Base-by-base conservation (phyloP, 202 grass and related monocot species). In the Bolboschoenoplectus hybrid region DNA sequence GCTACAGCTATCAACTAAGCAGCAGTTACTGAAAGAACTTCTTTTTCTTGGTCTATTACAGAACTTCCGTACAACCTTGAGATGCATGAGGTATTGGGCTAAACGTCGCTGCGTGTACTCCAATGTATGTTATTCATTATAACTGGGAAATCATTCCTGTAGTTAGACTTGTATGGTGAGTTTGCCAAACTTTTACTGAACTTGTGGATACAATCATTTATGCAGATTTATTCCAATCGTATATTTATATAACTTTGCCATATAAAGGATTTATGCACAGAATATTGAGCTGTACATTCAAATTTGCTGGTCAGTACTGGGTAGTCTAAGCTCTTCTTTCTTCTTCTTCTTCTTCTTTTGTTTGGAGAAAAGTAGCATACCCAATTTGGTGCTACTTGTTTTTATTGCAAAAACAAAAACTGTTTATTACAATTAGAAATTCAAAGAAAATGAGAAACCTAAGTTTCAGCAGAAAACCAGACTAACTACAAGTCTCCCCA, bases 51-150 rank as follows among this genome's bases (percentile, higher is more conserved):
- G 35, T 81, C 11, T 83, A 85, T 84, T 90, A 44, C 89, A 98
- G 97, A 94, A 81, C 63, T 98, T 98, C 71, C 86, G 97, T n/a
- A 98, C 92, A 89, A 92, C 93, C 63, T 92, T 98, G 82, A 92
- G 93, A 67, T 98, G 94, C 88, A 89, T 98, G 87, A 96, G 90
- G 81, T 94, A 92, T 76, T 98, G 93, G 93, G 97, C 90, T 74
- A 96, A 98, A 62, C 60, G 90, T 9, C 97, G 97, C 70, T 93
- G 93, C 44, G 97, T 98, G 26, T 98, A 98, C 87, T 98, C 97
- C 81, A 96, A 98, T 82, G 97, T 98, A 96, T 67, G 88, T 10
- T 67, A 13, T 63, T 20, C 81, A 62, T 35, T 69, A 79, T 40
- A 51, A 51, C 46, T 13, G 20, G 46, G 72, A 51, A 51, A 5